Base-by-base conservation (phyloP, 2,329 filamentous ascomycete genomes). In the Scytalidium lignicola region DNA sequence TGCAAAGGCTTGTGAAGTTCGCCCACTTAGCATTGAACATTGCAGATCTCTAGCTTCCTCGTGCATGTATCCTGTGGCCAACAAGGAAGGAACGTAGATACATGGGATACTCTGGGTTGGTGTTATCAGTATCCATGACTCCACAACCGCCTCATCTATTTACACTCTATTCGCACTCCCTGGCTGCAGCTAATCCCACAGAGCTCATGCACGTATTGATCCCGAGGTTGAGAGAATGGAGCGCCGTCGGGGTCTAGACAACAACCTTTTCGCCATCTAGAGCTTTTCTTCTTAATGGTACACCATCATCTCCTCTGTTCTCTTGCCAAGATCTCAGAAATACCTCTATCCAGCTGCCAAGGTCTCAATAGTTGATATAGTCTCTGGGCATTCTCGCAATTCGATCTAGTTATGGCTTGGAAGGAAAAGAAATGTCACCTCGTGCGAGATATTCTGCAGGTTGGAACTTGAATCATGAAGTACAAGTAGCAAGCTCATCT, bases 401-500 rank as follows among this genome's bases (percentile, higher is more conserved):
- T 26, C 23, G 10, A 26, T 10, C 23, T 26, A 26, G 6, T 26
- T 26, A 26, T 26, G 23, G 23, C 23, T 6, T 5, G 23, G 10
- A 26, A 26, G 10, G 23, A 26, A 26, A 26, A 6, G 23, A 10
- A 26, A 5, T 26, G 23, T 10, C 23, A 10, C 23, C 23, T 6
- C 5, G 23, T 26, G 23, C 23, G 23, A 26, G 23, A 26, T 26
- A 26, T 10, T 26, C 23, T 6, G 23, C 23, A 10, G 42, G 46
- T 12, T 50, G 37, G 46, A 17, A 12, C 39, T 41, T 22, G 32
- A 46, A 21, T 44, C 42, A 44, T 46, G 51, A 26, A 49, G 9
- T 60, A 61, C 55, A 58, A 58, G 44, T 54, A 56, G 19, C 51
- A 44, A 48, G 47, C n/a, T 26, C 45, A 53, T 51, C 51, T 51